These are phyloP conservation scores for Bipolaris gigantea DNA, from an alignment of 2,329 filamentous ascomycete species.

Conservation along the genomic window DNA sequence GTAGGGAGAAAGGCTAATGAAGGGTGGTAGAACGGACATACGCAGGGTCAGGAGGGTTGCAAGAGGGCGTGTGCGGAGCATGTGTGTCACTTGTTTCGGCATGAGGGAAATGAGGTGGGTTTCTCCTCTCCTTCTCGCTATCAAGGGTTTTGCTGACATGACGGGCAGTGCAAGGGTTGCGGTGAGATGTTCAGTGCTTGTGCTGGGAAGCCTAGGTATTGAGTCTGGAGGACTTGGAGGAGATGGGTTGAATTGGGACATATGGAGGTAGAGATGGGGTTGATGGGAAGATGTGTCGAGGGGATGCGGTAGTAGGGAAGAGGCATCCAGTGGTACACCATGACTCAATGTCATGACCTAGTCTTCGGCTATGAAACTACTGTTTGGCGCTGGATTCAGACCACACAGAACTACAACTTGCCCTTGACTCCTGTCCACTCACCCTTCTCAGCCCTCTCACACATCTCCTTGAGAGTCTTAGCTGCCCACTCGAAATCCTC, in stretches of 20 bases:
- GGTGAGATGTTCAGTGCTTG: slow-evolving; percentile 4
- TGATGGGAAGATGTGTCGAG: no score
- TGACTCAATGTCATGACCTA: no score
- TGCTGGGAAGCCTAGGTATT: slow-evolving; percentile 3
- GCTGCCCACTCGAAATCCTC: slow-evolving; percentile 76
- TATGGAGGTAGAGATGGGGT: neutral
- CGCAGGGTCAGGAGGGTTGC: slow-evolving; percentile 12
- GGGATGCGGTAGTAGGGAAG: no score
- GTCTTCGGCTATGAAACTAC: no score
- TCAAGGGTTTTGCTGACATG: neutral
- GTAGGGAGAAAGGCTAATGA: neutral
- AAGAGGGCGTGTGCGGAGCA: slow-evolving; percentile 19
- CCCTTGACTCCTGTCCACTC: slow-evolving; percentile 37
- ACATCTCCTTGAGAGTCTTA: slow-evolving; percentile 60
- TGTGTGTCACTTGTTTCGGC: slow-evolving; percentile 14
- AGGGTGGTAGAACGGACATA: slow-evolving; percentile 15
- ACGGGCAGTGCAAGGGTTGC: slow-evolving; percentile 5
- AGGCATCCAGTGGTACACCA: no score
- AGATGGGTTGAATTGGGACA: neutral
- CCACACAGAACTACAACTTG: slow-evolving; percentile 7
- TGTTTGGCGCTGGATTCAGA: no score
- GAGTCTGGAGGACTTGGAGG: neutral
- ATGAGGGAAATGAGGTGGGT: slow-evolving; percentile 2
- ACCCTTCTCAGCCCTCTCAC: slow-evolving; percentile 53
- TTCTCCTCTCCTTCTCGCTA: no score